phyloP scores from a whole-genome alignment of 305 asterid species.

The Fraxinus ornus region DNA sequence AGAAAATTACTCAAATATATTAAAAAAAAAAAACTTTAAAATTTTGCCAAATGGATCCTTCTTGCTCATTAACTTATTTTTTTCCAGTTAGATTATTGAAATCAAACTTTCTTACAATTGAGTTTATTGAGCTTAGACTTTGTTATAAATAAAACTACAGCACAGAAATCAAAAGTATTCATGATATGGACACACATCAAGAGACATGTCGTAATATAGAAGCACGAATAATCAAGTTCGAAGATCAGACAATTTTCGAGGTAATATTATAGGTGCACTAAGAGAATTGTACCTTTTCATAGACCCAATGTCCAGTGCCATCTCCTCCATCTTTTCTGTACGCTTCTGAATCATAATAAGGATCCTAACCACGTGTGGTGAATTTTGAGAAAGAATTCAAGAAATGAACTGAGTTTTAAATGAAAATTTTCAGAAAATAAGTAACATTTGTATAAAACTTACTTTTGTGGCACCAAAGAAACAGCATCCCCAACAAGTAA shows the following conservation, averaged over 20 bases:
- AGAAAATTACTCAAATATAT: too few species aligned
- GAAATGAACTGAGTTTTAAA: not conserved
- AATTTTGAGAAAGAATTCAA: not conserved
- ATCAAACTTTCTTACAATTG: too few species aligned
- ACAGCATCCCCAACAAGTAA: constrained; percentile 86
- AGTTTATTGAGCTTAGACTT: not conserved
- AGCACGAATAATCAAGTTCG: not conserved
- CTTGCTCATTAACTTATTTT: not conserved
- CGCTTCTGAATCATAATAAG: constrained; percentile 75
- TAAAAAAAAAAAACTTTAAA: too few species aligned
- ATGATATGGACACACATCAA: not conserved
- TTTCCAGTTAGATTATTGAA: not conserved
- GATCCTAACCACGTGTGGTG: constrained; percentile 51
- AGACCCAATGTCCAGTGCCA: constrained; percentile 90
- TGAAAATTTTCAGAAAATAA: not conserved
- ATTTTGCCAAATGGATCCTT: too few species aligned
- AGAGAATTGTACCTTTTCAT: constrained; percentile 58
- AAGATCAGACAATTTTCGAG: not conserved
- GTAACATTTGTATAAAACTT: not conserved
- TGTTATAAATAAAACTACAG: not conserved
- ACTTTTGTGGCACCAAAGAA: constrained; percentile 79
- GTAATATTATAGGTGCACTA: not conserved
- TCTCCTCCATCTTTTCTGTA: constrained; percentile 91
- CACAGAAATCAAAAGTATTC: not conserved
- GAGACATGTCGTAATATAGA: not conserved